Percentiles rank a stretch among this genome's conserved stretches.
These are phyloP conservation scores for Colletotrichum brevisporum DNA, from an alignment of 2,329 filamentous ascomycete genomes.

Conservation along the genomic window DNA sequence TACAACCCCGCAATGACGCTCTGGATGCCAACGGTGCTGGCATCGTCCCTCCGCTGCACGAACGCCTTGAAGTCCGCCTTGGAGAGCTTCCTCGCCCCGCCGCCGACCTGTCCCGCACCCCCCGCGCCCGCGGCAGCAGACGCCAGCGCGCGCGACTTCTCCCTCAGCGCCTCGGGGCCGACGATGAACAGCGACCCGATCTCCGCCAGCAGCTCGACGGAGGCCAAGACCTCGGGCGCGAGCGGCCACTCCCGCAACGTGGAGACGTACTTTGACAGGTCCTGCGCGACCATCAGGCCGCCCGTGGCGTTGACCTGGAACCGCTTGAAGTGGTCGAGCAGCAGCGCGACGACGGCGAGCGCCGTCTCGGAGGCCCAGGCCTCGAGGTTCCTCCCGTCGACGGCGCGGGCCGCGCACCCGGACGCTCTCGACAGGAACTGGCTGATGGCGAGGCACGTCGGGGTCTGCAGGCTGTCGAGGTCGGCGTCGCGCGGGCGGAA, in stretches of 20 bases:
- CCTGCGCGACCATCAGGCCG: constrained; percentile 94
- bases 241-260: constrained; percentile 87
- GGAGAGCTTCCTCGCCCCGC: constrained; percentile 67
- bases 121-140: constrained; percentile 57
- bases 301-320: constrained; percentile 95
- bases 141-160: constrained; percentile 75
- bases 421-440: constrained; percentile 82
- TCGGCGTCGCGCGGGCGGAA: constrained; percentile 90
- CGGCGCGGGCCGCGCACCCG: constrained; percentile 73
- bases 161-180: constrained; percentile 81
- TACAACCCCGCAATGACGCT: constrained; percentile 79
- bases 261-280: constrained; percentile 93
- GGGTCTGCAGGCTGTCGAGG: constrained; percentile 85
- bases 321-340: constrained; percentile 95
- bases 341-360: constrained; percentile 79
- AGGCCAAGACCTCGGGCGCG: constrained; percentile 75
- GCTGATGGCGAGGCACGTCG: constrained; percentile 85
- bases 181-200: constrained; percentile 97
- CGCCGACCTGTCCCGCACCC: constrained; percentile 58
- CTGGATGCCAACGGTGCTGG: constrained; percentile 84
- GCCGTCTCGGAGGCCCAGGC: constrained; percentile 88
- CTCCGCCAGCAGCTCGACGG: constrained; percentile 90
- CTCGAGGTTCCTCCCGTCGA: constrained; percentile 88
- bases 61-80: constrained; percentile 86
- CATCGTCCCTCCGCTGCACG: constrained; percentile 88